Base-by-base conservation (phyloP, 257 asterid species). In the Hygrophila difformis region DNA sequence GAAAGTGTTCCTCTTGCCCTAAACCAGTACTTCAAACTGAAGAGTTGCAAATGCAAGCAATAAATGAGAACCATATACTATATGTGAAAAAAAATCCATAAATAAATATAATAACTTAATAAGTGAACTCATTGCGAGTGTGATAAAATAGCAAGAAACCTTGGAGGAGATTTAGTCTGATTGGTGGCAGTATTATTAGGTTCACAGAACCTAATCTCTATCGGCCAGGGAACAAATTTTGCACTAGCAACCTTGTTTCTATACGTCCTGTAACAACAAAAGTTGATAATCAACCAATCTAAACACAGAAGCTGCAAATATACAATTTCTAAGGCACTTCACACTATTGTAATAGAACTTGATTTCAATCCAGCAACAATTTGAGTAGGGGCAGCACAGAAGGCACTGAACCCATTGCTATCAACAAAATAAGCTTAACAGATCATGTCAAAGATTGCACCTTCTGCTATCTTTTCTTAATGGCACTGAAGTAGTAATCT, bases 11-110 rank as follows among this genome's bases (percentile, higher is more conserved):
- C 98, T 66, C 62, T 74, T 24, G 98, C 93, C 74, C 94, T 85
- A 57, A 89, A 85, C 98, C 98, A 89, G 75, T 73, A 89, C 57
- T 62, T 77, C 66, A 89, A 70, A 70, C 98, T 89, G 94, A 63
- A 70, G 44, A 47, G 35, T 33, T 43, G 35, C 38, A 57, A 26
- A 50, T 37, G 46, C 45, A 56, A n/a, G n/a, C n/a, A n/a, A n/a
- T n/a, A n/a, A n/a, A n/a, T n/a, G n/a, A n/a, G n/a, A n/a, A n/a
- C n/a, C n/a, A n/a, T n/a, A n/a, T n/a, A n/a, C n/a, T n/a, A n/a
- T n/a, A n/a, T n/a, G n/a, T n/a, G n/a, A n/a, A n/a, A n/a, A n/a
- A n/a, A n/a, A n/a, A n/a, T n/a, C n/a, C n/a, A n/a, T n/a, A n/a
- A n/a, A n/a, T n/a, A n/a, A n/a, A n/a, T n/a, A n/a, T n/a, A n/a